A percentile compares a stretch with the other conserved stretches of the same genome.
These are phyloP conservation scores for Ajuga reptans DNA, from an alignment of 305 asterid species.

Conservation along the genomic window DNA sequence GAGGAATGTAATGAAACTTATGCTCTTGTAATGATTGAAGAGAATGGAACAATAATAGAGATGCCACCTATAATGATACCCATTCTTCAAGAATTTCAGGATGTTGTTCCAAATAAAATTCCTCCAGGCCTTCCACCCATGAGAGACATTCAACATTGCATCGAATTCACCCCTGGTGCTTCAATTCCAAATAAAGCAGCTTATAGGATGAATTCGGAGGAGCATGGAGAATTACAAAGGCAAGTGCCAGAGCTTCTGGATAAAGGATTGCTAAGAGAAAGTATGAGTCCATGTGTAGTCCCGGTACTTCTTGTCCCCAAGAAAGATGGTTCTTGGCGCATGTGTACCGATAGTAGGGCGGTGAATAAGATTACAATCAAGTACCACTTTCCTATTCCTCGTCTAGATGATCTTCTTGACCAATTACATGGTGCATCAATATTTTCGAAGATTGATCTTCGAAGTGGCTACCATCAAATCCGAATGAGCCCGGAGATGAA, in stretches of 20 bases:
- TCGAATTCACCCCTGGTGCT: conserved; percentile 10
- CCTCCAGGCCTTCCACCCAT: not conserved
- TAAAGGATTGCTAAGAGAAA: not conserved
- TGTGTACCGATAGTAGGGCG: too few species aligned
- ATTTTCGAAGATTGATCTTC: too few species aligned
- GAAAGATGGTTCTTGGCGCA: not conserved
- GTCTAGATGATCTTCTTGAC: too few species aligned
- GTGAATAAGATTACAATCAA: too few species aligned
- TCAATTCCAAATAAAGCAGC: conserved; percentile 21
- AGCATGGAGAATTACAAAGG: conserved; percentile 7
- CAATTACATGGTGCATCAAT: too few species aligned
- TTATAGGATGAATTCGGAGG: conserved; percentile 11
- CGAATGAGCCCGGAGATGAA: too few species aligned
- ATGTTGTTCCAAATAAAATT: not conserved
- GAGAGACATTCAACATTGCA: conserved; percentile 17
- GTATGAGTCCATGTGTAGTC: not conserved
- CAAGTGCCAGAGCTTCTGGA: conserved; percentile 6
- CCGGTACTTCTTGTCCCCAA: not conserved
- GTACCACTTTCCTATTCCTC: too few species aligned
- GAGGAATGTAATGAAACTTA: not conserved
- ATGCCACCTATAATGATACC: too few species aligned
- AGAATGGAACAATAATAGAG: not conserved
- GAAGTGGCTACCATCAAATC: too few species aligned
- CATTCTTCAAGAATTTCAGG: too few species aligned
- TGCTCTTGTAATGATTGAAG: not conserved